Evolutionary conservation across 176 grass and related monocot genomes (phyloP), one percentile per base, ranked within the genome.

Genomic region (Echinochloa phyllopogon): DNA sequence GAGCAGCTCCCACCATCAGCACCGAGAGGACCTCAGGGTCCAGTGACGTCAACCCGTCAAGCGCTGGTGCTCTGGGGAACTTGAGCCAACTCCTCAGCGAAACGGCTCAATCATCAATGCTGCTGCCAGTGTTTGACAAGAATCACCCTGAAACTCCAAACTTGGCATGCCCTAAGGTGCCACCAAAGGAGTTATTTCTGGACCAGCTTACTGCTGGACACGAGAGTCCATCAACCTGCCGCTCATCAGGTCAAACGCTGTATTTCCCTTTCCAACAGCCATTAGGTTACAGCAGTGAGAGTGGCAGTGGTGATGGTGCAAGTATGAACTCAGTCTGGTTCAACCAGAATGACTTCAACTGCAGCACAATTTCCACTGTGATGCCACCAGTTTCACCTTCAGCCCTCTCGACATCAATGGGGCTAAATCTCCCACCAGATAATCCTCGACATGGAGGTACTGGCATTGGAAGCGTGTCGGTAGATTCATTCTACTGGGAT

Each of bases 211-310:
- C 87, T 49, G 72, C 71, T 58, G 71, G 86, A 14, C 86, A 91
- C 0, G 87, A 94, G 27, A 87, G 83, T 74, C 62, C 89, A 60
- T 85, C 88, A 69, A 84, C 48, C 79, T 88, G 88, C 75, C 86
- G 80, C 39, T 83, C 89, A 62, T 83, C 86, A 68, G 89, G 59
- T 10, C 59, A 84, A 8, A 72, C 71, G 0, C 60, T 91, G 57
- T 81, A 86, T 70, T 95, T 88, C 41, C 93, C 77, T 80, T 95
- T 87, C 82, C 87, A 67, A 58, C 89, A 91, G 69, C 82, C 77
- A 65, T 56, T 92, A 53, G 82, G 86, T 11, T 92, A 90, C 49
- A 67, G 44, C 79, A 79, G 61, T 24, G 90, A 88, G 39, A 84
- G 80, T 72, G 86, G 86, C 56, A 59, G 53, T 53, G 79, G 86